Evolutionary conservation across 2,329 filamentous ascomycete genomes (phyloP), one percentile per base, ranked within the genome.

Genomic region (Ilyonectria mors-panacis): DNA sequence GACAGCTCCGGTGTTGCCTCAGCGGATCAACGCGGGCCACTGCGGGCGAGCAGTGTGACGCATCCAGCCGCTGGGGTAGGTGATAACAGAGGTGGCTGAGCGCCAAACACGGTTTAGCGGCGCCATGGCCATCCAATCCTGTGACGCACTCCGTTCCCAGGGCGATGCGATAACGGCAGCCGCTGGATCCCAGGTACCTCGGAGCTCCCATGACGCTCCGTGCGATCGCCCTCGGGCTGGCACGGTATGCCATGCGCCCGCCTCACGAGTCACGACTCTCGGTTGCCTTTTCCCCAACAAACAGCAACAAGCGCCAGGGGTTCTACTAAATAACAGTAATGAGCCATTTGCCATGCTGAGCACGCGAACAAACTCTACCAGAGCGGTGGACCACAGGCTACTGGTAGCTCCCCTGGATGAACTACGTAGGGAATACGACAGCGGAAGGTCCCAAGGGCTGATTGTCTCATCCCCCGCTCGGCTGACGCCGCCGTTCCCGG

Each of bases 91-190:
- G 70, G 77, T 75, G 72, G 73, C 74, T 74, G 73, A 71, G 69
- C 19, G 15, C 72, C 73, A 21, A 57, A 70, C 57, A 17, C 9
- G 66, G 75, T 23, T 67, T 77, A 77, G 75, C 59, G 60, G 19
- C 0, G 10, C 28, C 10, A 55, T 28, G 51, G 50, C 63, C 56
- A 62, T 53, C 73, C 73, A 78, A 75, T 75, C 66, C 66, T 62
- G 72, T 75, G 69, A 67, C 64, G 58, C 55, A 54, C 56, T 60
- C 67, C 65, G 77, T 79, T 75, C 67, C 78, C 75, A 65, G 72
- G 75, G 73, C 77, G 75, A 79, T 79, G 73, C 77, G 77, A 79
- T 78, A 78, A 78, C 74, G 71, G 71, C 68, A 75, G 47, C 61
- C 57, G 63, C 57, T 67, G 56, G 59, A 61, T 53, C 57, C 30